Evolutionary conservation across 2,329 filamentous ascomycete species (phyloP), one percentile per base, ranked within the genome.

Genomic region (Claviceps citrina): DNA sequence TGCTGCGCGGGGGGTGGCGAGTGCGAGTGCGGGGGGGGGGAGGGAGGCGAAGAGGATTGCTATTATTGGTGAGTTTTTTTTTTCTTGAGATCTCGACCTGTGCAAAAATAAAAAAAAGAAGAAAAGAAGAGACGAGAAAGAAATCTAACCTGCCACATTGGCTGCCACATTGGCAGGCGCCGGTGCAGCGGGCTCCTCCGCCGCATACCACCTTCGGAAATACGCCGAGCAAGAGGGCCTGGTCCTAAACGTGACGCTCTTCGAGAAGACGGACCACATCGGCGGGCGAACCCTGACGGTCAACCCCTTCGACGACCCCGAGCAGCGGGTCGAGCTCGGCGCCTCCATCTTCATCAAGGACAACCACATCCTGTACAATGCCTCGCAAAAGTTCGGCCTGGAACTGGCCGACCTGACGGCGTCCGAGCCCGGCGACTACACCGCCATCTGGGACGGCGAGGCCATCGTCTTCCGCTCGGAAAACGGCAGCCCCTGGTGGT

Each of bases 251-350:
- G 80, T 96, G 51, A 93, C 86, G 18, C 67, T 98, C 22, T 95
- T 89, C 56, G 91, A 98, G 54, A 81, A 79, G 49, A 77, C 76
- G 13, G 58, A 66, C 25, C 84, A 78, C 49, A 70, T 96, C 32
- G 91, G 91, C 24, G 91, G 91, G 7, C 82, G 91, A 20, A 82
- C 82, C 7, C 83, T 87, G 24, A 96, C 87, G 0, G 81, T 94
- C 15, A 67, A 86, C 51, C 78, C 77, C 2, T 89, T 81, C 55
- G 70, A 74, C 46, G 70, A 89, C 49, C 66, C 77, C 2, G 47
- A 63, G 0, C 64, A 78, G 30, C 81, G 81, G 1, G 72, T 94
- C 27, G 91, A 98, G 58, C 67, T 96, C 1, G 91, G 91, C 13
- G 91, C 83, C 9, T 89, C 81, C 45, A 94, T 96, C 50, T 98